Percentiles rank a stretch among this genome's conserved stretches.
phyloP scores from a whole-genome alignment of 106 monocot species.

The Dioscorea dumetorum region DNA sequence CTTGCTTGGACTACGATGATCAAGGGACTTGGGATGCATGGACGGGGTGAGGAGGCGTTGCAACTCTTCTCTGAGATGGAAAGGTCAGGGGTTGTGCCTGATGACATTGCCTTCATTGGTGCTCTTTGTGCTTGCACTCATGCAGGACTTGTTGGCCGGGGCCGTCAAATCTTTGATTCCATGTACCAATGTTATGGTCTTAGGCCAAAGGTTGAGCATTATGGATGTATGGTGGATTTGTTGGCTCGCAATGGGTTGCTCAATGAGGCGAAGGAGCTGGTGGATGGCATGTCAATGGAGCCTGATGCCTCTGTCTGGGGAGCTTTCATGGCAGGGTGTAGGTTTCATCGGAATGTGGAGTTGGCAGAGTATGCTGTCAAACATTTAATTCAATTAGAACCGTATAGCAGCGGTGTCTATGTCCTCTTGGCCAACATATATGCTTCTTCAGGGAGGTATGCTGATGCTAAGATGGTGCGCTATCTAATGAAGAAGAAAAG shows the following conservation, averaged over 20 bases:
- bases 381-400: constrained; percentile 34
- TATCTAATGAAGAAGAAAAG: constrained; percentile 43
- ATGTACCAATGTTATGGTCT: constrained; percentile 35
- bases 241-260: constrained; percentile 42
- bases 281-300: constrained; percentile 37
- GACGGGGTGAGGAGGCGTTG: constrained; percentile 38
- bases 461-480: constrained; percentile 31
- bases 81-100: constrained; percentile 32
- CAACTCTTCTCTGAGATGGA: constrained; percentile 45
- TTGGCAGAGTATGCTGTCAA: constrained; percentile 33
- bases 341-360: constrained; percentile 31
- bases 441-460: constrained; percentile 28
- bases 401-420: constrained; percentile 38
- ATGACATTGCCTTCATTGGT: constrained; percentile 47
- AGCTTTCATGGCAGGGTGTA: constrained; percentile 47
- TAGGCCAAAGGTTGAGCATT: constrained; percentile 51
- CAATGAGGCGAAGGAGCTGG: constrained; percentile 31
- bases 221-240: constrained; percentile 70
- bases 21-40: constrained; percentile 52
- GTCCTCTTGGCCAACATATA: constrained; percentile 57
- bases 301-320: constrained; percentile 47
- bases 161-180: constrained; percentile 22
- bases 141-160: constrained; percentile 38
- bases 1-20: constrained; percentile 45
- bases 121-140: constrained; percentile 64